Conservation (phyloP, 192 early-diverging fungal genomes). For the Paraglomus brasilianum region DNA sequence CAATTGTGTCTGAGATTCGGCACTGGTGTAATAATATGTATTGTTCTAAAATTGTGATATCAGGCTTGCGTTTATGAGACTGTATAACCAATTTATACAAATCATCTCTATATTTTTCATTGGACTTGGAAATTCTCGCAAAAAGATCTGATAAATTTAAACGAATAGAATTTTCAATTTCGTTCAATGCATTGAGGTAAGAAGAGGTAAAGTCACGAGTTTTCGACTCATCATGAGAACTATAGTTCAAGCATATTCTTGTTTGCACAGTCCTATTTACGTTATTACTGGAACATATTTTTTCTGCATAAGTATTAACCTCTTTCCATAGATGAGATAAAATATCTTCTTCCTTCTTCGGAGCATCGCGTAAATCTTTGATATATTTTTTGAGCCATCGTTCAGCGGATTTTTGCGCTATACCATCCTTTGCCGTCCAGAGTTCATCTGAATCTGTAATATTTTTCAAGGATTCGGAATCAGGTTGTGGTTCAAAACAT, state of each 20-base stretch:
- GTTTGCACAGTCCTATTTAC: background rate
- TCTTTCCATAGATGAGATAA: constrained; percentile 20
- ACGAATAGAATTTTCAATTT: constrained; percentile 12
- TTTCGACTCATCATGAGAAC: no score
- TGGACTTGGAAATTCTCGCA: constrained; percentile 1
- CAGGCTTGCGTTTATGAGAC: background rate
- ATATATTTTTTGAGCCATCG: constrained; percentile 1
- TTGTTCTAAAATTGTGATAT: constrained; percentile 9
- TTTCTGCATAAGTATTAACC: background rate
- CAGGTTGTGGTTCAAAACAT: background rate
- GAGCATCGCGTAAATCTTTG: constrained; percentile 2
- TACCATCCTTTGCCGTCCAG: background rate
- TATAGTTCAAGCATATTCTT: background rate
- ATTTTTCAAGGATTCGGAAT: no score
- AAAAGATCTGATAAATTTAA: constrained; percentile 14
- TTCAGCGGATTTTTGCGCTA: background rate
- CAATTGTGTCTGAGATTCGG: no score
- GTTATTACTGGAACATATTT: constrained; percentile 8
- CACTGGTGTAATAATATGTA: no score
- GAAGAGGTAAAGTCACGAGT: no score
- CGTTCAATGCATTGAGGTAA: constrained; percentile 15
- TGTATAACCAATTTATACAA: constrained; percentile 17
- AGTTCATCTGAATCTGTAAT: no score
- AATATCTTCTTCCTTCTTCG: constrained; percentile 18
- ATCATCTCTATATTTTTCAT: constrained; percentile 7